Evolutionary conservation across 2,329 filamentous ascomycete species (phyloP).

Genomic region (Trichoderma hamatum): DNA sequence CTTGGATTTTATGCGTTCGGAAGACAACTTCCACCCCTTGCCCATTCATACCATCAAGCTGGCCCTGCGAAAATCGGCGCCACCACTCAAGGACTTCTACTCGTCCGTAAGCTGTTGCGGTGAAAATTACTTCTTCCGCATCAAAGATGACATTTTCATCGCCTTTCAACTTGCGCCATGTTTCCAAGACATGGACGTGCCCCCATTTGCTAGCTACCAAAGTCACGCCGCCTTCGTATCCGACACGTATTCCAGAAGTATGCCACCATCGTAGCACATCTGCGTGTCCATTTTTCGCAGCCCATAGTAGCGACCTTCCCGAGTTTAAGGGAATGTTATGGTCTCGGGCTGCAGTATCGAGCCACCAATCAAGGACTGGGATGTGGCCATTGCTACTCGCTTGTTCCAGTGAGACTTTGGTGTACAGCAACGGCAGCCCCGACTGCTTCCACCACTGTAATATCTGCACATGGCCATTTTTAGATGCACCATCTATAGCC

Average conservation of each 20-base stretch:
- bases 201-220: constrained; percentile 85
- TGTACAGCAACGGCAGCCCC: constrained; percentile 79
- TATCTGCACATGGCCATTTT: constrained; percentile 80
- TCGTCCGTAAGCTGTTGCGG: constrained; percentile 85
- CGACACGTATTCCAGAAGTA: constrained; percentile 74
- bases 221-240: constrained; percentile 78
- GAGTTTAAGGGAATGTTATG: constrained; percentile 69
- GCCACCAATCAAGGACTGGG: constrained; percentile 93
- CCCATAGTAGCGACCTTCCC: constrained; percentile 80
- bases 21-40: constrained; percentile 77
- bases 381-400: constrained; percentile 83
- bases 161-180: constrained; percentile 75
- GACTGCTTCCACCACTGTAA: constrained; percentile 89
- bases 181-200: constrained; percentile 79
- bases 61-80: constrained; percentile 67
- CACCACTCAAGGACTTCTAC: constrained; percentile 90
- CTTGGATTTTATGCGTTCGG: constrained; percentile 93
- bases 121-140: constrained; percentile 74
- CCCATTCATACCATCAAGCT: constrained; percentile 57
- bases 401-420: constrained; percentile 83
- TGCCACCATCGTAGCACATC: constrained; percentile 88
- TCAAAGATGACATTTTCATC: constrained; percentile 72
- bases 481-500: constrained; percentile 84
- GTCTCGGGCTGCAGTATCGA: constrained; percentile 65
- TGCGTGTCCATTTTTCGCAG: constrained; percentile 78